Percentiles rank a stretch among this genome's conserved stretches.
These are phyloP conservation scores for Marchantia polymorpha DNA, from an alignment of 225 moss, liverwort and hornwort genomes.

Conservation along the genomic window DNA sequence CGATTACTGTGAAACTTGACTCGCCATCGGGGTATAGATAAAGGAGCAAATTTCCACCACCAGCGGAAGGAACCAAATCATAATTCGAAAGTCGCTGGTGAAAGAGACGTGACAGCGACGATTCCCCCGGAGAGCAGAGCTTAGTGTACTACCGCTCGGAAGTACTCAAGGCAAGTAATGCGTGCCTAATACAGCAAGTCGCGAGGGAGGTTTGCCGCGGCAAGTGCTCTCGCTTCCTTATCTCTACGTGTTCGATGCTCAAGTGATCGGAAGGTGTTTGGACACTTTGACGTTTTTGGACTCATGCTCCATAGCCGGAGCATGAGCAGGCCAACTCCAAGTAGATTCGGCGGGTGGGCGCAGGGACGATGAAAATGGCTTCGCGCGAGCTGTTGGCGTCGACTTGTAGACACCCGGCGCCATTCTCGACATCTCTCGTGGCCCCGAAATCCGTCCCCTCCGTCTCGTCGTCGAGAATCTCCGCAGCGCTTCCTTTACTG, in stretches of 20 bases:
- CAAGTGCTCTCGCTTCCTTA: not conserved
- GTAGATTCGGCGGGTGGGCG: not conserved
- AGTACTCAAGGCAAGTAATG: no score
- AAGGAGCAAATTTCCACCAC: no score
- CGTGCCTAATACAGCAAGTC: no score
- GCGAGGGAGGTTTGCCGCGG: no score
- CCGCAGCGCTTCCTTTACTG: not conserved
- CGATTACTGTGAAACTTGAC: no score
- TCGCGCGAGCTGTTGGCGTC: not conserved
- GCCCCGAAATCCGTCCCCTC: not conserved
- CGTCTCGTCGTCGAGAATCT: not conserved
- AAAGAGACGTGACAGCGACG: no score
- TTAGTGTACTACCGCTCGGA: no score
- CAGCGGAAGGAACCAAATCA: no score
- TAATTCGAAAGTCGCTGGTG: no score
- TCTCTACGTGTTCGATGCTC: not conserved
- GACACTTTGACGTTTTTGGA: not conserved
- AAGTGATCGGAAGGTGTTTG: not conserved
- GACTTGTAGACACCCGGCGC: not conserved
- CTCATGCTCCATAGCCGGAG: not conserved
- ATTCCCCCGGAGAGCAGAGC: no score
- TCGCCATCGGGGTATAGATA: no score
- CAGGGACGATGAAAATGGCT: not conserved
- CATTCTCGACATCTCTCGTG: not conserved
- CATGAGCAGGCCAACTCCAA: not conserved